phyloP scores from a whole-genome alignment of 306 rosid species.

The Acacia confusa region DNA sequence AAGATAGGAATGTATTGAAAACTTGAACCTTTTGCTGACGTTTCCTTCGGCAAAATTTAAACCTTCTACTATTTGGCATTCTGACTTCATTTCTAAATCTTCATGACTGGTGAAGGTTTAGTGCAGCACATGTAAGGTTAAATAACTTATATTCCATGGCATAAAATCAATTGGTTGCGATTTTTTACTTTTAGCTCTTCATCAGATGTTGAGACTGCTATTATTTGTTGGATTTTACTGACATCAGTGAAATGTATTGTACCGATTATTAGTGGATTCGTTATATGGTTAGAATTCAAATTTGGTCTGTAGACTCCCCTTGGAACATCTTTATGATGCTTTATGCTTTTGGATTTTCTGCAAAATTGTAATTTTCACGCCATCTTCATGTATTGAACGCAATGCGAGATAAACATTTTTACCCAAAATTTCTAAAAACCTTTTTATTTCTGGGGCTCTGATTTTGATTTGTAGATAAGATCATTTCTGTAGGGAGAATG shows the following conservation, averaged over 20 bases:
- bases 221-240: constrained; percentile 20
- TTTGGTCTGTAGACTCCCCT: background rate
- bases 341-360: background rate
- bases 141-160: constrained; percentile 19
- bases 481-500: too few relatives aligned
- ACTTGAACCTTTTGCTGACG: background rate
- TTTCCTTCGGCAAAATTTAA: constrained; percentile 5
- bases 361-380: background rate
- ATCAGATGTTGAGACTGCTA: constrained; percentile 2
- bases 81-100: constrained; percentile 17
- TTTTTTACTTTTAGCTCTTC: constrained; percentile 8
- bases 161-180: constrained; percentile 23
- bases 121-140: constrained; percentile 15
- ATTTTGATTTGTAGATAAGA: too few relatives aligned
- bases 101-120: constrained; percentile 21
- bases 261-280: background rate
- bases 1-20: constrained; percentile 12
- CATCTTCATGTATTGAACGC: background rate
- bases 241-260: constrained; percentile 23
- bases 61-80: background rate
- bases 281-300: constrained; percentile 5
- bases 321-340: background rate
- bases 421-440: background rate
- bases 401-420: background rate
- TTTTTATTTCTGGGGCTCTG: too few relatives aligned